phyloP scores from a whole-genome alignment of 2,329 filamentous ascomycete genomes.

The Neopestalotiopsis rosae region DNA sequence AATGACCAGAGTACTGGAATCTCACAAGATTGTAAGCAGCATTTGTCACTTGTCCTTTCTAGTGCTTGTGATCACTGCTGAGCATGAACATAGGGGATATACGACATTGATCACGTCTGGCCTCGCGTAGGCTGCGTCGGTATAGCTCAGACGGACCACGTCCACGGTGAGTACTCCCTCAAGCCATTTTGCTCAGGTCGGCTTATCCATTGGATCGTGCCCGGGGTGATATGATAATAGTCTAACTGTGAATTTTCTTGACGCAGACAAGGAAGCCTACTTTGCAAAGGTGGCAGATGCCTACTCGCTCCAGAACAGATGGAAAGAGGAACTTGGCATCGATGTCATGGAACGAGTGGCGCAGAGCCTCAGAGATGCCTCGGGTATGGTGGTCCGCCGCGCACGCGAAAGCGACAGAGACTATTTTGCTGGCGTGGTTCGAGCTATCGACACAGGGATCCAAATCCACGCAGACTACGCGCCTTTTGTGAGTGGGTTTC shows the following conservation, averaged over 20 bases:
- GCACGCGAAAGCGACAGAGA: background rate
- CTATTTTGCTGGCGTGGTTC: background rate
- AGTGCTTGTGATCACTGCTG: background rate
- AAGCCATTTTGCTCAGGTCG: too few species aligned
- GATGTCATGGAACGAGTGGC: background rate
- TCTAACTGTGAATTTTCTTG: too few species aligned
- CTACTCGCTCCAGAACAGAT: background rate
- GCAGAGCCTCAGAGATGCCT: background rate
- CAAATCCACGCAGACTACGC: background rate
- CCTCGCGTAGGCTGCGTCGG: too few species aligned
- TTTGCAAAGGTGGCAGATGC: too few species aligned
- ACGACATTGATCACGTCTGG: background rate
- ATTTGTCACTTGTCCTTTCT: too few species aligned
- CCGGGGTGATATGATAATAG: too few species aligned
- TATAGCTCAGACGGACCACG: too few species aligned
- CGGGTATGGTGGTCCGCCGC: background rate
- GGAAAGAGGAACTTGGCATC: conserved; percentile 1
- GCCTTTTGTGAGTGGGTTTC: background rate
- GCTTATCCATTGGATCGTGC: too few species aligned
- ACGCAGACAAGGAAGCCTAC: too few species aligned
- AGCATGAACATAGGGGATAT: background rate
- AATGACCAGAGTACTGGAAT: background rate
- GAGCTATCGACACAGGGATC: background rate
- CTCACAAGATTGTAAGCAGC: background rate
- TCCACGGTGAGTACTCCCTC: too few species aligned